These are phyloP conservation scores for Rhodomyrtus psidioides DNA, from an alignment of 441 rosid genomes.

Conservation along the genomic window DNA sequence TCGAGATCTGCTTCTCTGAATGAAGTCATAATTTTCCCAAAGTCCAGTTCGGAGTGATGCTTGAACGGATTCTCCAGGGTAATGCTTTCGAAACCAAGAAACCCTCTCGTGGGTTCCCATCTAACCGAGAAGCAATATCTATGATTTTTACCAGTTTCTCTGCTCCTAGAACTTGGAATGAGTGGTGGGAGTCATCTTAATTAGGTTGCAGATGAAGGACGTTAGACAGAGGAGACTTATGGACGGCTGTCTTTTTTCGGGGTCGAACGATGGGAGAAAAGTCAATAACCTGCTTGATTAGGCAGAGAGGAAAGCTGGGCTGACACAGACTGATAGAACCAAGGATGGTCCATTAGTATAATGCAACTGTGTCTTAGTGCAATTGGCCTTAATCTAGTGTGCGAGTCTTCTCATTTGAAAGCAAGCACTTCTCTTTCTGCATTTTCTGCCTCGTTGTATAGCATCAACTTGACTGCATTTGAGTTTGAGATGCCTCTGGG, in stretches of 20 bases:
- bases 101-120: not conserved
- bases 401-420: not conserved
- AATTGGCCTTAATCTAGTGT: not conserved
- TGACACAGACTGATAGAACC: not conserved
- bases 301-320: not conserved
- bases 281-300: not conserved
- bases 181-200: not conserved
- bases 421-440: not conserved
- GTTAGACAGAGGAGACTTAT: not conserved
- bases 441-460: not conserved
- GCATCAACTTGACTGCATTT: not conserved
- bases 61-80: not conserved
- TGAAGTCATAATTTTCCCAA: not conserved
- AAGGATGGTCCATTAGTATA: not conserved
- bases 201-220: not conserved
- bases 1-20: not conserved
- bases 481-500: not conserved
- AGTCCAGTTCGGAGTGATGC: not conserved
- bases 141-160: not conserved
- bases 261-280: not conserved
- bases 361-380: no score
- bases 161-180: not conserved
- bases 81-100: not conserved
- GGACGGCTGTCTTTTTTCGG: not conserved
- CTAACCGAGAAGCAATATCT: not conserved